phyloP scores from a whole-genome alignment of 2,329 filamentous ascomycete species.

The Hypoxylon sp. region DNA sequence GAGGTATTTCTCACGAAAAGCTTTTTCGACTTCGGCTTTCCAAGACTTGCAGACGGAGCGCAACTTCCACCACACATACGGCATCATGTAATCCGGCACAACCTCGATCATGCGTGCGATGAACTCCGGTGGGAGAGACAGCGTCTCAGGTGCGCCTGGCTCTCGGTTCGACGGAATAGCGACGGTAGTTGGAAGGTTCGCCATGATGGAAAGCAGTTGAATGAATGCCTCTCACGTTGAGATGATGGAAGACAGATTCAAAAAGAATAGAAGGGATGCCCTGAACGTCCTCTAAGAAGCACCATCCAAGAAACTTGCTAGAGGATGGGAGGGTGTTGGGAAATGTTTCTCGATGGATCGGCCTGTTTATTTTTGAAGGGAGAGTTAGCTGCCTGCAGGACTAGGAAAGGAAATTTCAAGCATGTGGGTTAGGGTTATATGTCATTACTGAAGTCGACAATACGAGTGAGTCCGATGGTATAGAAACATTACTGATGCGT shows the following conservation, averaged over 20 bases:
- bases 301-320: background rate
- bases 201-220: background rate
- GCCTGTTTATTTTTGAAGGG: too few relatives aligned
- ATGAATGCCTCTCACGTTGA: too few relatives aligned
- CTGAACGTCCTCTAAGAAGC: background rate
- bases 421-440: background rate
- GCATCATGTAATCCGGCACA: conserved; percentile 2
- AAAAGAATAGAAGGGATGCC: background rate
- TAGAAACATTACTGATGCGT: background rate
- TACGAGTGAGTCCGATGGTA: background rate
- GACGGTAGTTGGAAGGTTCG: background rate
- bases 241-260: background rate
- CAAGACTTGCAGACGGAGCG: background rate
- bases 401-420: too few relatives aligned
- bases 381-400: too few relatives aligned
- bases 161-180: background rate
- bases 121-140: background rate
- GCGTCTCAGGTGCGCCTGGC: too few relatives aligned
- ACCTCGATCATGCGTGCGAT: background rate
- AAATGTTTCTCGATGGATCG: background rate
- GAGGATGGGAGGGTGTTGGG: too few relatives aligned
- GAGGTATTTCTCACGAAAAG: conserved; percentile 3
- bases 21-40: conserved; percentile 10
- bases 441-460: background rate
- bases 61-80: background rate